Evolutionary conservation across 2,329 filamentous ascomycete species (phyloP), one percentile per base, ranked within the genome.

Genomic region (Pestalotiopsis sp.): DNA sequence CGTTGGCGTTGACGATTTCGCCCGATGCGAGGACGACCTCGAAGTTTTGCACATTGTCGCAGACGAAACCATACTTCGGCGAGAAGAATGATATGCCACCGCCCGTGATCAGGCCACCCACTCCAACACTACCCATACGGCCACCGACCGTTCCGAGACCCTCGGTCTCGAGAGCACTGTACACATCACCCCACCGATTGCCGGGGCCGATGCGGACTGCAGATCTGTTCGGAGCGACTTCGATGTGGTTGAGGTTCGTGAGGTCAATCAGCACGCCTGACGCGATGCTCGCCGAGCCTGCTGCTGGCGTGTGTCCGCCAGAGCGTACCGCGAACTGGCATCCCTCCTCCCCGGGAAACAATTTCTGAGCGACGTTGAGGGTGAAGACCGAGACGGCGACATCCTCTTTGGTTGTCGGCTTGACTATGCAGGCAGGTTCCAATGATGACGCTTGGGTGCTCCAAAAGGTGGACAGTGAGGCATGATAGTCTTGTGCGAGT

Each of bases 11-110:
- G 23, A 84, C 73, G 27, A 84, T 76, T 1, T 71, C 45, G 4
- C 83, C 83, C 20, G 77, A 74, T 0, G 80, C 78, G 0, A 83
- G 76, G 5, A 85, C 82, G 31, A 85, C 77, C 68, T 83, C 76
- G 62, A 75, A 82, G 65, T 77, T 79, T 20, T 52, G 45, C 3
- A 64, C 61, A 17, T 64, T 64, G 12, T 64, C 61, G 36, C 61
- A 64, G 0, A 23, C 61, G 9, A 9, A 41, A 3, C 61, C 61
- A 25, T 64, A 49, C 4, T n/a, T 11, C 13, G 20, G n/a, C 1
- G 61, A 64, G 11, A 64, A 49, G n/a, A 41, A 64, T 4, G 61
- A 64, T 7, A 64, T 40, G 12, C 61, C 61, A 40, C 14, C 41
- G 12, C 61, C 61, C 6, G 41, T 40, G 9, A 36, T 27, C 2